These are phyloP conservation scores for Pulveroboletus ravenelii DNA, from an alignment of 768 basidiomycete genomes.

Conservation along the genomic window DNA sequence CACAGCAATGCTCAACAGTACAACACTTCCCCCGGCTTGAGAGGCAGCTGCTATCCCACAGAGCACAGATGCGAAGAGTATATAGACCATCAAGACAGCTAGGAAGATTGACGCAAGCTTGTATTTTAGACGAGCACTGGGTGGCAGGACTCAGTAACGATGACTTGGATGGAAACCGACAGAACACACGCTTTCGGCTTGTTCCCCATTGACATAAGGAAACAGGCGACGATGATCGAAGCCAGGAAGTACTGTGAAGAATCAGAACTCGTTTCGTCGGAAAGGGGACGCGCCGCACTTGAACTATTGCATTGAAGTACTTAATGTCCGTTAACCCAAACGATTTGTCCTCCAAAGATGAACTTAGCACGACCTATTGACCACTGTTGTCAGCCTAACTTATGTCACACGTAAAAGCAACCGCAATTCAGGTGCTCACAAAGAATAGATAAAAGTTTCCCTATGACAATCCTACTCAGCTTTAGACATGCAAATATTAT, in stretches of 20 bases:
- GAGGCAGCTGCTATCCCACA: slow-evolving; percentile 70
- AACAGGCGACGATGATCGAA: slow-evolving; percentile 80
- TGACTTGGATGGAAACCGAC: neutral
- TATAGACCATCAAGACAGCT: slow-evolving; percentile 75
- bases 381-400: neutral
- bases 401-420: neutral
- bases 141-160: slow-evolving; percentile 3
- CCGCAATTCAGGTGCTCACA: slow-evolving; percentile 41
- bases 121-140: slow-evolving; percentile 56
- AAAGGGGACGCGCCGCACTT: slow-evolving; percentile 40
- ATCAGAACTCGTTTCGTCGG: slow-evolving; percentile 2
- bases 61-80: slow-evolving; percentile 76
- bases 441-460: slow-evolving; percentile 97
- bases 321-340: slow-evolving; percentile 62
- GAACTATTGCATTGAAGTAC: slow-evolving; percentile 70
- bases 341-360: slow-evolving; percentile 72
- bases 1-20: slow-evolving; percentile 81
- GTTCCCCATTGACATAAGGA: slow-evolving; percentile 95
- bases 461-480: slow-evolving; percentile 31
- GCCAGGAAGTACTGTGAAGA: slow-evolving; percentile 68
- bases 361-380: slow-evolving; percentile 75
- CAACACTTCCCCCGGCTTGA: slow-evolving; percentile 62
- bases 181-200: slow-evolving; percentile 68
- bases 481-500: neutral
- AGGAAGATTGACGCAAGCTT: slow-evolving; percentile 69